These are phyloP conservation scores for Pachyrhizus erosus DNA, from an alignment of 306 rosid genomes.

Conservation along the genomic window DNA sequence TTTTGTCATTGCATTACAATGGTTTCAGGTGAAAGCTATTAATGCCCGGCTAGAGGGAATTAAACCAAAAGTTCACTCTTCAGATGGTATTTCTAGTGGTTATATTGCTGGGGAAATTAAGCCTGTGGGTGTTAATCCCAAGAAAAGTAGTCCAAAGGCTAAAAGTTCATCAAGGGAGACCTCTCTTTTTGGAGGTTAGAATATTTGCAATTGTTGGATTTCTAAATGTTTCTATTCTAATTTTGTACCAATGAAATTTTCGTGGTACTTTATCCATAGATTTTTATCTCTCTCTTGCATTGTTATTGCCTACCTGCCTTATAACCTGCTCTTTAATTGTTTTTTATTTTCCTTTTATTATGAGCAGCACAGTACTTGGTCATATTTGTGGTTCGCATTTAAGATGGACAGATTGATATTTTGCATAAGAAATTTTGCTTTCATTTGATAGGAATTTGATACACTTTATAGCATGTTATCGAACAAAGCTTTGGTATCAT, in stretches of 20 bases:
- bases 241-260: constrained; percentile 5
- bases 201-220: constrained; percentile 42
- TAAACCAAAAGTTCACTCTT: constrained; percentile 77
- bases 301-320: constrained; percentile 29
- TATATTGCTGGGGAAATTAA: constrained; percentile 74
- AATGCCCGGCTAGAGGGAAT: constrained; percentile 96
- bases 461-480: constrained; percentile 11
- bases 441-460: constrained; percentile 13
- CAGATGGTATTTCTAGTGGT: constrained; percentile 72
- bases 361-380: constrained; percentile 3
- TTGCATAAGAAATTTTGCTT: constrained; percentile 8
- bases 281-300: constrained; percentile 29
- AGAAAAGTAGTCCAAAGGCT: constrained; percentile 94
- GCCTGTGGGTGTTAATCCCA: constrained; percentile 62
- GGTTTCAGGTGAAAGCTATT: constrained; percentile 87
- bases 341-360: neutral
- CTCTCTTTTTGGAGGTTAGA: constrained; percentile 90
- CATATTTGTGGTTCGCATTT: constrained; percentile 7
- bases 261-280: neutral
- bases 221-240: constrained; percentile 20
- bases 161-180: constrained; percentile 81
- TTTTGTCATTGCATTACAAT: constrained; percentile 27
- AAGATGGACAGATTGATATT: constrained; percentile 19
- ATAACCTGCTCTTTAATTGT: neutral
- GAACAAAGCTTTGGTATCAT: neutral